Evolutionary conservation across 2,329 filamentous ascomycete species (phyloP).

Genomic region (Fusarium compactum): DNA sequence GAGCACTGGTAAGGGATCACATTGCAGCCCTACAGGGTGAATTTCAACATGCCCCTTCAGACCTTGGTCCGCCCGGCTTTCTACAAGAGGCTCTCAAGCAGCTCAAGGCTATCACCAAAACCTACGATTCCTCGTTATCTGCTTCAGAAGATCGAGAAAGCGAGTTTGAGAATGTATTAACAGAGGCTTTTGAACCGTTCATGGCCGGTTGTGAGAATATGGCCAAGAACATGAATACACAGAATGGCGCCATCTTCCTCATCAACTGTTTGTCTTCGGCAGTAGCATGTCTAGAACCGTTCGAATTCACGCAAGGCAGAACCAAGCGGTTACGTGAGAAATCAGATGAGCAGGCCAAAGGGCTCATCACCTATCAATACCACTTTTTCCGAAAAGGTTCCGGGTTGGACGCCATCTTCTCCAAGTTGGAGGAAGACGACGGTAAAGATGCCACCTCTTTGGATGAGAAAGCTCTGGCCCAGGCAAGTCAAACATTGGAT

Average conservation of each 20-base stretch:
- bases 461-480: constrained; percentile 65
- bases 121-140: constrained; percentile 84
- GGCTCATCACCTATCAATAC: constrained; percentile 76
- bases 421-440: constrained; percentile 61
- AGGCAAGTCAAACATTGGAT: constrained; percentile 82
- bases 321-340: constrained; percentile 67
- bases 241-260: constrained; percentile 74
- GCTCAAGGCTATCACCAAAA: constrained; percentile 82
- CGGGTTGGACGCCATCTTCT: constrained; percentile 74
- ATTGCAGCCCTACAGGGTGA: constrained; percentile 80
- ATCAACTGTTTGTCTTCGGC: constrained; percentile 78
- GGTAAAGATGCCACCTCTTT: constrained; percentile 57
- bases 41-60: constrained; percentile 75
- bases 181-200: constrained; percentile 88
- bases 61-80: constrained; percentile 84
- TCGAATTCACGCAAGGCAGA: constrained; percentile 72
- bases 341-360: constrained; percentile 66
- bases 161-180: constrained; percentile 80
- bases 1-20: constrained; percentile 82
- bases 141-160: constrained; percentile 68
- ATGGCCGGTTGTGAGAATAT: constrained; percentile 79
- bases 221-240: constrained; percentile 68
- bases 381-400: constrained; percentile 80
- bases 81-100: constrained; percentile 83
- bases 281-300: constrained; percentile 65